Base-by-base conservation (phyloP, 2,329 filamentous ascomycete species). In the Phyllosticta citribraziliensis region DNA sequence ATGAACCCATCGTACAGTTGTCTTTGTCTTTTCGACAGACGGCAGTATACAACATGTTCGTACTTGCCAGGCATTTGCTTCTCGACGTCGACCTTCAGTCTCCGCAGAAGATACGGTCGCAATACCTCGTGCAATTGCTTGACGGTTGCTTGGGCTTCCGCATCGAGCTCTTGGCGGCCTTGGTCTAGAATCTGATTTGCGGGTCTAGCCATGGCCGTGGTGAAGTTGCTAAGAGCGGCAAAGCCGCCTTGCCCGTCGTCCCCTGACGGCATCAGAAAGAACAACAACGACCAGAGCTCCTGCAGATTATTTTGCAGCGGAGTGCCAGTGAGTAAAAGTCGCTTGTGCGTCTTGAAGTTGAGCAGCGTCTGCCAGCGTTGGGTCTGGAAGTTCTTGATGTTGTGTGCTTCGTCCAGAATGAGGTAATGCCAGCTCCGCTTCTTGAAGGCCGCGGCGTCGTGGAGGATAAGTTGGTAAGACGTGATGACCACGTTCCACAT, bases 311-410 rank as follows among this genome's bases (percentile, higher is more conserved):
- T 99, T 73, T 99, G 94, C 24, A 99, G 80, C 2, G 95, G 94
- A 0, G 94, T 99, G 62, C 94, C 94, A 0, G 94, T 99, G 11
- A 99, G 80, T 0, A 99, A 78, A 11, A 99, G 82, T 35, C 94
- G 85, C 27, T 92, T 87, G 65, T 88, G 86, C 0, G 94, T 97
- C 68, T 95, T 93, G 77, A 99, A 95, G 0, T 89, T 94, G 22
- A 99, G 84, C 65, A 99, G 82, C 0, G 91, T 93, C 73, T 97
- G 94, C 92, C 94, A 99, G 65, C 93, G 82, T 73, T 97, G 92
- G 1, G 93, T 97, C 70, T 96, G 92, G 80, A 97, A 99, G 74
- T 99, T 99, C 71, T 99, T 97, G 81, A 99, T 99, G 75, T 99
- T 97, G 78, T 99, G 94, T 0, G 95, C 94, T 76, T 99, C 94